Percentiles rank a stretch among this genome's conserved stretches.
Evolutionary conservation across 352 stramenopile species (phyloP).

Genomic region (Globisporangium megalacanthum): DNA sequence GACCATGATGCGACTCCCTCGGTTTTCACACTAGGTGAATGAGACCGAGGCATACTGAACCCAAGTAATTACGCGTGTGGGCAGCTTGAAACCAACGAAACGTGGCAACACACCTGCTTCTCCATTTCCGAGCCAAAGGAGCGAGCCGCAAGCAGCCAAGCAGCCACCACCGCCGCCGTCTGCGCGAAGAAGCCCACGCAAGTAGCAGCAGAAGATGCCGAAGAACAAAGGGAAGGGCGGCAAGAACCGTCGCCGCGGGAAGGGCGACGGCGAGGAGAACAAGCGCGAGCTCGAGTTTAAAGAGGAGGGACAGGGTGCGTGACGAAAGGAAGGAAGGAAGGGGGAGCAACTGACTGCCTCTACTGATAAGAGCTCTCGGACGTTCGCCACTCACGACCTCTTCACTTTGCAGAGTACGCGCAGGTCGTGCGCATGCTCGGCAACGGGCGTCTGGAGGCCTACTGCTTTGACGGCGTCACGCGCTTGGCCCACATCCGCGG

Average conservation of each 20-base stretch:
- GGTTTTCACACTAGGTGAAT: too few relatives aligned
- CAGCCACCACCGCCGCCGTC: neutral
- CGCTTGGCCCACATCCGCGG: conserved; percentile 97
- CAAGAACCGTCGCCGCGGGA: conserved; percentile 97
- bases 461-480: conserved; percentile 98
- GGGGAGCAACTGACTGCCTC: too few relatives aligned
- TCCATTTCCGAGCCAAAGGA: too few relatives aligned
- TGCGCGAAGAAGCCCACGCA: too few relatives aligned
- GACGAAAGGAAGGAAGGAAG: too few relatives aligned
- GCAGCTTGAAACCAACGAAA: too few relatives aligned
- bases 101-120: too few relatives aligned
- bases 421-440: conserved; percentile 99
- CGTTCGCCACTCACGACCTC: neutral
- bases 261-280: conserved; percentile 98
- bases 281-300: conserved; percentile 99
- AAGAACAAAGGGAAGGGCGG: conserved; percentile 96
- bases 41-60: too few relatives aligned
- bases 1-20: too few relatives aligned
- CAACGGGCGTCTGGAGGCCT: conserved; percentile 97
- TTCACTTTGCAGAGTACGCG: conserved; percentile 87
- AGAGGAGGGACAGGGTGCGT: conserved; percentile 95
- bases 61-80: too few relatives aligned
- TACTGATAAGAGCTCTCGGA: too few relatives aligned
- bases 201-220: conserved; percentile 33
- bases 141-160: neutral